Conservation (phyloP, 805 yeast genomes). For the Saccharomyces jurei region DNA sequence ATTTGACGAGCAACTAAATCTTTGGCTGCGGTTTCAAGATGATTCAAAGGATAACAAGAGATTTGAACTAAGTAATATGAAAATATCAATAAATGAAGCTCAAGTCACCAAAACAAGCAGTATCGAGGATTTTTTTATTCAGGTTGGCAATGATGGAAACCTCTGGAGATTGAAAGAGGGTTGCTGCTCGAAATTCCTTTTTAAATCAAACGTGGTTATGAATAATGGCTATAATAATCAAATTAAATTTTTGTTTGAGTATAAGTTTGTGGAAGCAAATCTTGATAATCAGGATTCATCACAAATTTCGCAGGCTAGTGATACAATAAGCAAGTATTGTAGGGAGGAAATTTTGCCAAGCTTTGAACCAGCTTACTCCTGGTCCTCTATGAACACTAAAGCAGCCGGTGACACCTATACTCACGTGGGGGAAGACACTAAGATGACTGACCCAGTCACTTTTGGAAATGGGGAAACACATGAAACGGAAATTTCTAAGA, state of each 20-base stretch:
- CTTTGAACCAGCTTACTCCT: conserved; percentile 21
- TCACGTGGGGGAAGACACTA: background rate
- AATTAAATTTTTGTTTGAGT: conserved; percentile 14
- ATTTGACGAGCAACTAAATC: conserved; percentile 25
- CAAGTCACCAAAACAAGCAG: conserved; percentile 5
- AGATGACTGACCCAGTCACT: background rate
- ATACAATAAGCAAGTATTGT: background rate
- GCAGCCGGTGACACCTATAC: background rate
- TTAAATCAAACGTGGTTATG: conserved; percentile 27
- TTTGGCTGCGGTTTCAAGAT: conserved; percentile 1
- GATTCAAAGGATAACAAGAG: background rate
- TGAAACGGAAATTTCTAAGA: background rate
- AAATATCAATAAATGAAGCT: conserved; percentile 26
- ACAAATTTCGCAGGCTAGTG: background rate
- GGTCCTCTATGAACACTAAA: conserved; percentile 2
- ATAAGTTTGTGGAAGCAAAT: conserved; percentile 1
- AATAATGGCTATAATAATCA: conserved; percentile 27
- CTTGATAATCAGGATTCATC: background rate
- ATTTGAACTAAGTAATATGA: conserved; percentile 6
- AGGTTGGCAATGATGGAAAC: background rate
- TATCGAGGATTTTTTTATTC: conserved; percentile 3
- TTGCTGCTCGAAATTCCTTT: conserved; percentile 15
- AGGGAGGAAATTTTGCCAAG: conserved; percentile 16
- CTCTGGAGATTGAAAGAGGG: conserved; percentile 14
- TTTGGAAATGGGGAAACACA: background rate